Base-by-base conservation (phyloP, 257 asterid species). In the Paulownia fortunei region DNA sequence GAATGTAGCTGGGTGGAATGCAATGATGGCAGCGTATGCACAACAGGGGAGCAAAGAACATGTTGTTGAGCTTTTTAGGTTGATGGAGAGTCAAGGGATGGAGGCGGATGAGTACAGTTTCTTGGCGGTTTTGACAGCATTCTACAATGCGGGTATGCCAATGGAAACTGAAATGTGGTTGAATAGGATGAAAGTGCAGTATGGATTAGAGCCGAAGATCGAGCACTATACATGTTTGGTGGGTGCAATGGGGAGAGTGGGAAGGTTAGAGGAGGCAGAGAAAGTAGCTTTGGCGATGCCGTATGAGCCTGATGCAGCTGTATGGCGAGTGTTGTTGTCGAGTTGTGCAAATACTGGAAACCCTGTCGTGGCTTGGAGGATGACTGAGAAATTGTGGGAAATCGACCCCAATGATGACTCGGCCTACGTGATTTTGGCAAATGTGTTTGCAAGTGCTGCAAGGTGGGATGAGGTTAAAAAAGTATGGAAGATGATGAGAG, bases 141-240 rank as follows among this genome's bases (percentile, higher is more conserved):
- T 89, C 34, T 80, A 36, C 82, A 90, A 91, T 74, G 90, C 89
- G 0, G 90, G 92, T 44, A 69, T 87, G 89, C 87, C 69, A 18
- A 23, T 52, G 49, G 96, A 92, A 84, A 84, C 86, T 4, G 86
- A 88, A 71, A 83, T 59, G 82, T 94, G 97, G 98, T 76, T 91
- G 67, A 72, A 72, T 47, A 85, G 51, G 80, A 94, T 92, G 97
- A 83, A 49, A 18, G 42, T 39, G 42, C 80, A 81, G 6, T 83
- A 92, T 34, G 61, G 70, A 6, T 60, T 89, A 51, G 84, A 91
- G 84, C 97, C 97, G 8, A 76, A 73, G 70, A 79, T 94, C 6
- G 94, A 92, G 81, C 98, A 94, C 79, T 92, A 91, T 32, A 94
- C 97, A 0, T 94, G 97, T 81, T 76, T 92, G 76, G 84, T 86